Conservation (phyloP, 768 basidiomycete genomes). For the Suillus sp. region DNA sequence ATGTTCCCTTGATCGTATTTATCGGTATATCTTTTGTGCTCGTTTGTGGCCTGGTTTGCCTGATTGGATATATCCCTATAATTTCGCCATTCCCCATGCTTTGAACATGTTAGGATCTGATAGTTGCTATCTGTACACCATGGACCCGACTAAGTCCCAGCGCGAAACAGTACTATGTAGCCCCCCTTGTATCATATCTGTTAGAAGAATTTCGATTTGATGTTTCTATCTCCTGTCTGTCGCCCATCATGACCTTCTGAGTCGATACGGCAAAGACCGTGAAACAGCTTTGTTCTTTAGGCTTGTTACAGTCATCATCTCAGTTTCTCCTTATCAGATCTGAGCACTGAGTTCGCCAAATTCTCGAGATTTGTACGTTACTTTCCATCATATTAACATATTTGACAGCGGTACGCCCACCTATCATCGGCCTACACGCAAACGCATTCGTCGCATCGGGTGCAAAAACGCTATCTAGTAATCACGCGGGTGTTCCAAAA, state of each 20-base stretch:
- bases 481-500: neutral
- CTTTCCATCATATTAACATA: constrained; percentile 8
- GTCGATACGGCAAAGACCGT: constrained; percentile 9
- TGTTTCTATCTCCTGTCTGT: constrained; percentile 11
- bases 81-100: constrained; percentile 22
- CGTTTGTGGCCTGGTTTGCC: constrained; percentile 29
- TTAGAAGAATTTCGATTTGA: constrained; percentile 8
- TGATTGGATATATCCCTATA: constrained; percentile 21
- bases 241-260: neutral
- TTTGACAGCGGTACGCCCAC: constrained; percentile 16
- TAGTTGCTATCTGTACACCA: constrained; percentile 36
- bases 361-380: constrained; percentile 11
- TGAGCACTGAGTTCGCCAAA: neutral
- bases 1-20: constrained; percentile 62
- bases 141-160: constrained; percentile 26
- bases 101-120: constrained; percentile 32
- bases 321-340: constrained; percentile 2
- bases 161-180: constrained; percentile 33
- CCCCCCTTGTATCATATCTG: constrained; percentile 29
- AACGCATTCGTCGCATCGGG: constrained; percentile 8
- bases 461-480: constrained; percentile 7
- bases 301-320: neutral
- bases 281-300: neutral
- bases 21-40: constrained; percentile 22
- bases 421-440: constrained; percentile 11